A percentile compares a stretch with the other conserved stretches of the same genome.
Conservation (phyloP, 2,329 filamentous ascomycete genomes). For the Fusarium hostae region DNA sequence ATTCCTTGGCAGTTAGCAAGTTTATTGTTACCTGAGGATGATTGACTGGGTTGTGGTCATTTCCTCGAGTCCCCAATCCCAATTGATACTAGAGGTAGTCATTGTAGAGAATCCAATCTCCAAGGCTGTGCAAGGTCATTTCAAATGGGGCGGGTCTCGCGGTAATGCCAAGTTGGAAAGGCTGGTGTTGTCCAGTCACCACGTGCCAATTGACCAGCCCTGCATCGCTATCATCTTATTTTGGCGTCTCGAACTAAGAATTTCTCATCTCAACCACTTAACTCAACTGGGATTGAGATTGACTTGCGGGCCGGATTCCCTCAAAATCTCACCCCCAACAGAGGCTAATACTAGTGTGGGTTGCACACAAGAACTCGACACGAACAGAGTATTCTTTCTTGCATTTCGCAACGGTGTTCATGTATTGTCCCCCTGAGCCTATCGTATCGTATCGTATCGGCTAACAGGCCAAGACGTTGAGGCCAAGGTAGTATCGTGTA, state of each 20-base stretch:
- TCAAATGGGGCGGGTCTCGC: constrained; percentile 39
- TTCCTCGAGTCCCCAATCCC: constrained; percentile 22
- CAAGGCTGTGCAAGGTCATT: constrained; percentile 38
- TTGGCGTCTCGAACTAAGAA: constrained; percentile 19
- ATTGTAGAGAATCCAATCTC: constrained; percentile 36
- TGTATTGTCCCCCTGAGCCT: background rate
- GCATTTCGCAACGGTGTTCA: background rate
- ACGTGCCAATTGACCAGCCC: constrained; percentile 26
- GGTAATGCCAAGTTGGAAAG: constrained; percentile 19
- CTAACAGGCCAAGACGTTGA: background rate
- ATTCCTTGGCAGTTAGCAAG: constrained; percentile 6
- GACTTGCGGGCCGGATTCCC: constrained; percentile 34
- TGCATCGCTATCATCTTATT: constrained; percentile 38
- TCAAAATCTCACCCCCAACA: constrained; percentile 22
- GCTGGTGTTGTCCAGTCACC: constrained; percentile 32
- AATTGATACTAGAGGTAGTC: constrained; percentile 31
- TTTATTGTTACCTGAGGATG: constrained; percentile 12
- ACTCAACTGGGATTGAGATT: constrained; percentile 13
- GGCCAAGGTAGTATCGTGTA: constrained; percentile 1
- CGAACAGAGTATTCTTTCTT: background rate
- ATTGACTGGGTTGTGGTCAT: constrained; percentile 27
- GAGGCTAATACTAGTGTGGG: constrained; percentile 2
- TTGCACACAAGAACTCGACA: constrained; percentile 5
- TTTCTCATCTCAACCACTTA: constrained; percentile 20
- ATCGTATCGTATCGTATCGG: background rate